Base-by-base conservation (phyloP, 2,329 filamentous ascomycete genomes). In the Apiospora kogelbergensis region DNA sequence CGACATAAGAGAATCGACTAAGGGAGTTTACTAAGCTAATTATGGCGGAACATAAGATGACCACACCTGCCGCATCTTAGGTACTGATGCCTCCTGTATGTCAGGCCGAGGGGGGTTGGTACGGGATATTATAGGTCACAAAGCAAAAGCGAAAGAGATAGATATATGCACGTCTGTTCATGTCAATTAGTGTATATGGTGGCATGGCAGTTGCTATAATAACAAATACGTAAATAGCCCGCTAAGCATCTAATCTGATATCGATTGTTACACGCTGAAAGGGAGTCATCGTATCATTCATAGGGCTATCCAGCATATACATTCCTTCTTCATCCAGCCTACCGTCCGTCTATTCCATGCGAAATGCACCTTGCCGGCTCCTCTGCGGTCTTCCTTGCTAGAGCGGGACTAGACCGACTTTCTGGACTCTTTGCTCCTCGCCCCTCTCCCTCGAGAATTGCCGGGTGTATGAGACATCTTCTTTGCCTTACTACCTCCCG, bases 231-330 rank as follows among this genome's bases (percentile, higher is more conserved):
- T 60, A 37, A 60, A 60, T 60, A 37, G 53, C 53, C 53, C 30
- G 48, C 30, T 60, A 20, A 60, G n/a, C 53, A 60, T 57, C 48
- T 57, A 57, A 30, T 33, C 13, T 57, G 24, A 57, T 57, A 7
- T 30, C 17, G 48, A 20, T 33, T 57, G 33, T 57, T 57, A 57
- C 48, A 57, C 48, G 48, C 48, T 57, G 48, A 33, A 57, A 53
- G 17, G 26, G 53, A 60, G 30, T 33, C 53, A 60, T 60, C 30
- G 53, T 37, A 60, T 60, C 53, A 37, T 60, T 60, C 53, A 60
- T 60, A 33, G 53, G 30, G 53, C 53, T 60, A 37, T 60, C 53
- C 30, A 37, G 53, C 53, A 60, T 60, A 60, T 60, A 60, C 53
- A 60, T 60, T 60, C 53, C 53, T 20, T 37, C 17, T 22, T 60